Percentiles rank a stretch among this genome's conserved stretches.
Conservation (phyloP, 129 eudicot genomes). For the Centella asiatica region DNA sequence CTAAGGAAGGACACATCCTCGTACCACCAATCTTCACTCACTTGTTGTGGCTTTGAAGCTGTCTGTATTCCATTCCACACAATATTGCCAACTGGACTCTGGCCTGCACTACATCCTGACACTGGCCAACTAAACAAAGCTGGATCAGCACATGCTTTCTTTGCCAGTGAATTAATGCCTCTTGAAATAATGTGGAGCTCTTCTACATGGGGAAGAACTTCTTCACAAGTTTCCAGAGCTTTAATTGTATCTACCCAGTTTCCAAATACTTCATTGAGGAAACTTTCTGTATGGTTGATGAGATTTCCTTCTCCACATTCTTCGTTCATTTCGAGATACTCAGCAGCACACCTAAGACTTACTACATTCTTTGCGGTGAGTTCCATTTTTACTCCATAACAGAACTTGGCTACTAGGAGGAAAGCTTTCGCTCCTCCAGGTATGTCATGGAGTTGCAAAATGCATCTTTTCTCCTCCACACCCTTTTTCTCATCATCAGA, state of each 20-base stretch:
- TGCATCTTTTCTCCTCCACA: slow-evolving; percentile 25
- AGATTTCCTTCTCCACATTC: slow-evolving; percentile 62
- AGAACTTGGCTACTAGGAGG: slow-evolving; percentile 60
- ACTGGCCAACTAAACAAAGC: slow-evolving; percentile 41
- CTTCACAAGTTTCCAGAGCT: slow-evolving; percentile 55
- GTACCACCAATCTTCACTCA: slow-evolving; percentile 72
- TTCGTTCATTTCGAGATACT: slow-evolving; percentile 71
- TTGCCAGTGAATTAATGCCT: slow-evolving; percentile 53
- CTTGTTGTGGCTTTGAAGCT: slow-evolving; percentile 14
- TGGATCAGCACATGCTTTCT: slow-evolving; percentile 52
- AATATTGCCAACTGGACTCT: slow-evolving; percentile 26
- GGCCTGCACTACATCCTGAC: slow-evolving; percentile 16
- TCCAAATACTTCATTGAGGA: slow-evolving; percentile 37
- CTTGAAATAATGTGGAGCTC: slow-evolving; percentile 48
- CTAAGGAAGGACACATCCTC: slow-evolving; percentile 52
- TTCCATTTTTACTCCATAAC: slow-evolving; percentile 57
- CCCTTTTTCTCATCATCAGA: slow-evolving; percentile 33
- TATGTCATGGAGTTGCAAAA: slow-evolving; percentile 42
- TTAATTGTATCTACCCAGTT: slow-evolving; percentile 54
- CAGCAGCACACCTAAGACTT: slow-evolving; percentile 57
- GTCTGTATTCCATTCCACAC: slow-evolving; percentile 59
- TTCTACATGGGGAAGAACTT: slow-evolving; percentile 41
- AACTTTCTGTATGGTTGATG: slow-evolving; percentile 37
- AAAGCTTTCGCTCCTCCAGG: slow-evolving; percentile 64
- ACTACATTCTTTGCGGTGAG: slow-evolving; percentile 43